Conservation (phyloP, 176 grass and related monocot species). For the Eremochloa ophiuroides region DNA sequence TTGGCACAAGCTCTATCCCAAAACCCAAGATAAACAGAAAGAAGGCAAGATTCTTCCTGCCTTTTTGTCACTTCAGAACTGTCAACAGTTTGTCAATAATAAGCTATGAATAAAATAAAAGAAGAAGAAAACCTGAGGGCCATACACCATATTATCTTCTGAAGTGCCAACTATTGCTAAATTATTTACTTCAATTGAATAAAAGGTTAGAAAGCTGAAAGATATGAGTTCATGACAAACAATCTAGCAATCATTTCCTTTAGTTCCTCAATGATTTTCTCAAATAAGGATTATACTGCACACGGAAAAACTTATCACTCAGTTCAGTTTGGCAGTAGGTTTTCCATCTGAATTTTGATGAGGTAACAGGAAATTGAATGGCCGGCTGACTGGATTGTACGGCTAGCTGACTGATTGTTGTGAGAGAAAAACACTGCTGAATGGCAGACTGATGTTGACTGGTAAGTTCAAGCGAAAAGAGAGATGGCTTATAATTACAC, state of each 20-base stretch:
- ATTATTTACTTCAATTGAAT: not conserved
- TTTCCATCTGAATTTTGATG: not conserved
- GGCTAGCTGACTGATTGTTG: too few species aligned
- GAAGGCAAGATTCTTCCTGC: not conserved
- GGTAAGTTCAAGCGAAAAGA: too few species aligned
- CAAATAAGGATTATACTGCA: not conserved
- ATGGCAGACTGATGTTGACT: too few species aligned
- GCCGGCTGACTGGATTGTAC: too few species aligned
- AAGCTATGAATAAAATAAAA: not conserved
- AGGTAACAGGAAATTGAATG: not conserved
- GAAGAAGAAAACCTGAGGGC: not conserved
- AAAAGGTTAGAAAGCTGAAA: not conserved
- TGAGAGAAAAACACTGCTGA: too few species aligned
- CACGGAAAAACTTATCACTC: not conserved
- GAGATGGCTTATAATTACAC: not conserved
- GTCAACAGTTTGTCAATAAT: not conserved
- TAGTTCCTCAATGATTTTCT: not conserved
- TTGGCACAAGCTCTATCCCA: not conserved
- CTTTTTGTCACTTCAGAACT: constrained; percentile 1
- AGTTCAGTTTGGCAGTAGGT: not conserved
- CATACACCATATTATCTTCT: not conserved
- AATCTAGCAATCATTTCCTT: not conserved
- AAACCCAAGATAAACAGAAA: not conserved
- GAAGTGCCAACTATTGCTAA: not conserved
- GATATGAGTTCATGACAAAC: not conserved